Base-by-base conservation (phyloP, 495 filamentous ascomycete genomes). In the Apiosordaria backusii region DNA sequence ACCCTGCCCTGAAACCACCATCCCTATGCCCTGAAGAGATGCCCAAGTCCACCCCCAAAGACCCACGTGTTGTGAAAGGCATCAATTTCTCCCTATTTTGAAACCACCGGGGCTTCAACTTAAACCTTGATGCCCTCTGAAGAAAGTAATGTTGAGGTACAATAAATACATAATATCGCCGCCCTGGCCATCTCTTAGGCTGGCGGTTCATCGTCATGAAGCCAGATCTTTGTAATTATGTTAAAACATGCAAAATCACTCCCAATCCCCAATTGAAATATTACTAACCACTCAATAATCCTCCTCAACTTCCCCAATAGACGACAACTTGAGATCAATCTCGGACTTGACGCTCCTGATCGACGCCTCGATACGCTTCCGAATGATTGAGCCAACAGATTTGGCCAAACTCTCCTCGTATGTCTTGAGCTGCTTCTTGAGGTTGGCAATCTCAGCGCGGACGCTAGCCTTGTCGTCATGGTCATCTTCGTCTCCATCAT, bases 251-350 rank as follows among this genome's bases (percentile, higher is more conserved):
- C 10, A 45, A 45, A 45, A 45, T 10, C 29, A 35, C 29, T 10
- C 29, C 3, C 29, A 4, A n/a, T n/a, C n/a, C 29, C 29, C 29
- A 29, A 29, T 29, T 7, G 27, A 29, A 29, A 7, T 15, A 45
- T 45, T 15, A 45, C 35, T 2, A 45, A 45, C 35, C 35, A 13
- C 35, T 45, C 35, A 45, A 45, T 65, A 70, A 57, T 72, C 76
- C 69, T 84, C 81, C 22, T 85, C 82, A 15, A 71, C 77, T 60
- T 83, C 72, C 13, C 80, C 80, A 52, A 86, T 77, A 4, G 82
- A 77, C 6, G 80, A 79, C 75, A 79, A 81, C 78, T 89, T 90
- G 50, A 89, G 73, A 55, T 79, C 75, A 35, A 88, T 79, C 72
- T 90, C 86, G 45, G 75, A 74, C 74, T 81, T 77, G 63, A 87